Conservation (phyloP, 768 basidiomycete genomes). For the Paxillus involutus region DNA sequence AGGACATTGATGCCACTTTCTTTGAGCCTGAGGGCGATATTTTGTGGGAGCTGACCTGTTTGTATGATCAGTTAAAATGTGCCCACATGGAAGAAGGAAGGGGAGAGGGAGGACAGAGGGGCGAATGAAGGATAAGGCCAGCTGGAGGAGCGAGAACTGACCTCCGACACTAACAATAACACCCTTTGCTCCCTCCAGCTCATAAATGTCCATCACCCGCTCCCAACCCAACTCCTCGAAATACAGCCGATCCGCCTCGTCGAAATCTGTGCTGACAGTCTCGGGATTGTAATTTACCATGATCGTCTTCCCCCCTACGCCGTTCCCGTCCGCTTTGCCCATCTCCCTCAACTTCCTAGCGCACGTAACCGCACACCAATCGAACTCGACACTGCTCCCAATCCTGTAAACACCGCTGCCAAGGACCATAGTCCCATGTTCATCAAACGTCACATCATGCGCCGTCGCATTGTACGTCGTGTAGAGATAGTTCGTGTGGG, state of each 20-base stretch:
- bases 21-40: constrained; percentile 96
- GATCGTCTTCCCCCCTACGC: constrained; percentile 70
- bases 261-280: constrained; percentile 98
- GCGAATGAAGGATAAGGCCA: background rate
- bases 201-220: constrained; percentile 99
- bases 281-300: constrained; percentile 99
- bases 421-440: constrained; percentile 98
- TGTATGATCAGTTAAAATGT: background rate
- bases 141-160: constrained; percentile 33
- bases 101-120: background rate
- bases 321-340: constrained; percentile 44
- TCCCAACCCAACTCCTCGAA: constrained; percentile 99
- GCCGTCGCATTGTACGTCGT: constrained; percentile 97
- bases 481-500: constrained; percentile 98
- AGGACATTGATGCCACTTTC: constrained; percentile 88
- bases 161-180: constrained; percentile 97
- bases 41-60: constrained; percentile 93
- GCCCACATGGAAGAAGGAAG: background rate
- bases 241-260: constrained; percentile 98
- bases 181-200: constrained; percentile 89
- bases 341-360: constrained; percentile 88
- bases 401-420: constrained; percentile 98
- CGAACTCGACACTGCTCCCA: constrained; percentile 98
- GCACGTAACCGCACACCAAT: constrained; percentile 99
- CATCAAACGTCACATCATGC: constrained; percentile 94